Evolutionary conservation across 2,329 filamentous ascomycete species (phyloP).

Genomic region (Nemania serpens): DNA sequence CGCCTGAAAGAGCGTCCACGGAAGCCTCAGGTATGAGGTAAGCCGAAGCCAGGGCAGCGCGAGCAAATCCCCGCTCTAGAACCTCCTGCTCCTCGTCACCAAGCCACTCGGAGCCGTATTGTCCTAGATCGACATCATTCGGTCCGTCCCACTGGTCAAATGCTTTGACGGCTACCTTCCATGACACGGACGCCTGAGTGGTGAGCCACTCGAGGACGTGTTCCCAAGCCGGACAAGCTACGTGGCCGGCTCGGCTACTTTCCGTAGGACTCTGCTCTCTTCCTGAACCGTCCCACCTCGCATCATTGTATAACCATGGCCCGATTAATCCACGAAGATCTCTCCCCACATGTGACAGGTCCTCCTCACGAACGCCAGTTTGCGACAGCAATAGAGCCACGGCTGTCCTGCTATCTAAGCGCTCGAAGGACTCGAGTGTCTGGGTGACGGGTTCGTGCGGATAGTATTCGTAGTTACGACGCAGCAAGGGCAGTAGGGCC

Average conservation of each 20-base stretch:
- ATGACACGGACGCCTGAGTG: slow-evolving; percentile 61
- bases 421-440: slow-evolving; percentile 67
- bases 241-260: slow-evolving; percentile 35
- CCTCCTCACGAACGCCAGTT: slow-evolving; percentile 51
- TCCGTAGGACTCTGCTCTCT: slow-evolving; percentile 25
- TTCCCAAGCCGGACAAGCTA: slow-evolving; percentile 67
- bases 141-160: slow-evolving; percentile 77
- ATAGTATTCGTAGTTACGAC: slow-evolving; percentile 73
- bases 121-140: slow-evolving; percentile 69
- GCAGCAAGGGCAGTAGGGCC: slow-evolving; percentile 68
- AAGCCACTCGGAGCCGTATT: slow-evolving; percentile 60
- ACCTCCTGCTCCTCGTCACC: slow-evolving; percentile 63
- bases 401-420: slow-evolving; percentile 61
- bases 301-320: slow-evolving; percentile 73
- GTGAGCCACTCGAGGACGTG: slow-evolving; percentile 70
- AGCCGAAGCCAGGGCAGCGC: slow-evolving; percentile 68
- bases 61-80: slow-evolving; percentile 68
- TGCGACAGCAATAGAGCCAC: slow-evolving; percentile 65
- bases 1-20: slow-evolving; percentile 60
- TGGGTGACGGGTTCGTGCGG: slow-evolving; percentile 52
- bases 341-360: slow-evolving; percentile 55
- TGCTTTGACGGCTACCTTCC: slow-evolving; percentile 65
- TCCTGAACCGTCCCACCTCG: slow-evolving; percentile 55
- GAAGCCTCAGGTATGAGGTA: slow-evolving; percentile 68
- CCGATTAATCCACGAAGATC: slow-evolving; percentile 71